Percentiles rank a stretch among this genome's conserved stretches.
Conservation (phyloP, 176 grass and related monocot genomes). For the Paspalum vaginatum region DNA sequence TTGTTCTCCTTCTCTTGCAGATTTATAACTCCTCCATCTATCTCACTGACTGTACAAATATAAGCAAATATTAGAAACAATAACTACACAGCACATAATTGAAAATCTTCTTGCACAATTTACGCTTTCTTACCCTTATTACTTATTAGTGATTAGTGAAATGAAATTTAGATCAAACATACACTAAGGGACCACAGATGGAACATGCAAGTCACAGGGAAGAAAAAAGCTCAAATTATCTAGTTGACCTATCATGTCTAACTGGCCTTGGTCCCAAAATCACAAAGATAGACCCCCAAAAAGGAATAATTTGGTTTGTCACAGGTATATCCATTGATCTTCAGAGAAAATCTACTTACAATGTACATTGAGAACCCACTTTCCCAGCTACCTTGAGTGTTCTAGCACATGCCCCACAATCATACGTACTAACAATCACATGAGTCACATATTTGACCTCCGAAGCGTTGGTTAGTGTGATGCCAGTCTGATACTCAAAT, state of each 20-base stretch:
- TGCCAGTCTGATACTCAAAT: constrained; percentile 63
- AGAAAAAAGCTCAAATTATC: too few relatives aligned
- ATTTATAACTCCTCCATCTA: too few relatives aligned
- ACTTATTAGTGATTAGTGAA: too few relatives aligned
- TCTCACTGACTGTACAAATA: too few relatives aligned
- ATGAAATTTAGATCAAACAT: too few relatives aligned
- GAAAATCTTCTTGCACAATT: too few relatives aligned
- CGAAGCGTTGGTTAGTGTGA: constrained; percentile 58
- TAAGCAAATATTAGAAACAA: too few relatives aligned
- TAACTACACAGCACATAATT: too few relatives aligned
- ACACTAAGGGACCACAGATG: too few relatives aligned
- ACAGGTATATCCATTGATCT: not conserved
- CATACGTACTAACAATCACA: constrained; percentile 77
- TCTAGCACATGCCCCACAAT: constrained; percentile 66
- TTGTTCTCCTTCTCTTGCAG: too few relatives aligned
- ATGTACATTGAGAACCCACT: constrained; percentile 82
- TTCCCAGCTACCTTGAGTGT: constrained; percentile 91
- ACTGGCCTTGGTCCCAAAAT: not conserved
- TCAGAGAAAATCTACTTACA: constrained; percentile 64
- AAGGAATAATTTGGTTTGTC: not conserved
- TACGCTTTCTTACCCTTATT: too few relatives aligned
- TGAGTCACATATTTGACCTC: constrained; percentile 75
- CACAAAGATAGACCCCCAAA: not conserved
- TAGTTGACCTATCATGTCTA: not conserved
- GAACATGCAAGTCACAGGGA: too few relatives aligned